Evolutionary conservation across 1,284 basidiomycete species (phyloP).

Genomic region (Grifola frondosa): DNA sequence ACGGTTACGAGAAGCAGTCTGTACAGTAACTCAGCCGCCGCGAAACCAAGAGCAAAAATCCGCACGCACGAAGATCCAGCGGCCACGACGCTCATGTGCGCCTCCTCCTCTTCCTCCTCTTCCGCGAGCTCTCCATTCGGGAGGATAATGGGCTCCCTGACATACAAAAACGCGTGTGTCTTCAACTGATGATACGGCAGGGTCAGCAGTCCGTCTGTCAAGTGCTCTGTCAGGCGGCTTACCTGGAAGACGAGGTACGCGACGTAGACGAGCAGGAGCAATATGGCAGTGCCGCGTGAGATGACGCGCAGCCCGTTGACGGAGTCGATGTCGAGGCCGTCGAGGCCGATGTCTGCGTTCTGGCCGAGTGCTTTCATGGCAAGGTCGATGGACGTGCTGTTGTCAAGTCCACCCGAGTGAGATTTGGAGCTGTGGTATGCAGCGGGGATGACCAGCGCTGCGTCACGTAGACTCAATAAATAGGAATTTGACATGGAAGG

Average conservation of each 20-base stretch:
- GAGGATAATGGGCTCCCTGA: too few species aligned
- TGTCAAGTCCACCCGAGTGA: slow-evolving; percentile 18
- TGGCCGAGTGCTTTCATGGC: slow-evolving; percentile 8
- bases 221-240: slow-evolving; percentile 9
- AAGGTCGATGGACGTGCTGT: slow-evolving; percentile 11
- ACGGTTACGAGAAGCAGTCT: slow-evolving; percentile 71
- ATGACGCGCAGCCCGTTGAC: slow-evolving; percentile 68
- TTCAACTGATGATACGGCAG: slow-evolving; percentile 45
- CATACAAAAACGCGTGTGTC: slow-evolving; percentile 26
- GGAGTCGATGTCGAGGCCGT: slow-evolving; percentile 30
- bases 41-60: slow-evolving; percentile 15
- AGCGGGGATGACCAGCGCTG: slow-evolving; percentile 88
- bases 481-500: too few species aligned
- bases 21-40: slow-evolving; percentile 1
- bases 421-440: slow-evolving; percentile 67
- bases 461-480: too few species aligned
- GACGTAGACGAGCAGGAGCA: slow-evolving; percentile 81
- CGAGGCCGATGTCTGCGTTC: slow-evolving; percentile 14
- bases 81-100: slow-evolving; percentile 68
- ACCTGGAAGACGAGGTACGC: slow-evolving; percentile 82
- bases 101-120: slow-evolving; percentile 49
- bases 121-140: slow-evolving; percentile 20
- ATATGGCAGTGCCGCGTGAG: slow-evolving; percentile 81
- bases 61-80: slow-evolving; percentile 61
- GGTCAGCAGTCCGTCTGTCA: background rate